Conservation (phyloP, 2,329 filamentous ascomycete species). For the Microsporum canis region DNA sequence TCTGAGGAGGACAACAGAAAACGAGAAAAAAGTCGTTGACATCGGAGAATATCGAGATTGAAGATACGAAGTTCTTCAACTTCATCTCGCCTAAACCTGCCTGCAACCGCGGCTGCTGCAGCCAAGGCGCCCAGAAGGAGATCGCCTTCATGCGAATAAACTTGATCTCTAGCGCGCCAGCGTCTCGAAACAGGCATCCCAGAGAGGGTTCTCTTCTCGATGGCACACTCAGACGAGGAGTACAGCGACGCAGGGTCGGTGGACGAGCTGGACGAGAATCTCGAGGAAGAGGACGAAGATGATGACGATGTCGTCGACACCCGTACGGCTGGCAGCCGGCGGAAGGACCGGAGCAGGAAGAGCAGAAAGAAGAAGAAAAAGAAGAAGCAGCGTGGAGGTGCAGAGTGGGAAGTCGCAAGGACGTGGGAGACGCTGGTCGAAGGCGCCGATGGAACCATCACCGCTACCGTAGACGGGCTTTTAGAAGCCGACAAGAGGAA, state of each 20-base stretch:
- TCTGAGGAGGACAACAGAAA: background rate
- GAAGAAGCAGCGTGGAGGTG: conserved; percentile 18
- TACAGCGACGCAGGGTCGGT: conserved; percentile 41
- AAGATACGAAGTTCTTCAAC: background rate
- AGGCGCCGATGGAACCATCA: conserved; percentile 66
- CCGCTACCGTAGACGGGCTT: conserved; percentile 57
- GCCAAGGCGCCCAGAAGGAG: conserved; percentile 1
- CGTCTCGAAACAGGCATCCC: background rate
- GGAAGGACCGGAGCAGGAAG: conserved; percentile 8
- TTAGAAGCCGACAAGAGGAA: conserved; percentile 75
- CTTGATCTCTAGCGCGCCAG: conserved; percentile 1
- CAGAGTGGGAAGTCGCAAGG: conserved; percentile 39
- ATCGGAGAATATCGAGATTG: too few relatives aligned
- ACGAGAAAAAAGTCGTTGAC: background rate
- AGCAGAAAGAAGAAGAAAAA: conserved; percentile 13
- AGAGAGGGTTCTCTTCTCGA: conserved; percentile 11
- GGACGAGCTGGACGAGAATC: conserved; percentile 29
- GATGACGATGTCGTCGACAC: conserved; percentile 9
- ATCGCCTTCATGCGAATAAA: background rate
- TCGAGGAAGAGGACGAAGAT: conserved; percentile 20
- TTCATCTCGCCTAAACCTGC: conserved; percentile 2
- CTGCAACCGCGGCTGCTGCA: background rate
- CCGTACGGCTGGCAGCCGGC: background rate
- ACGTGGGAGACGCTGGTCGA: conserved; percentile 62
- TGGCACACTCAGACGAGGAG: conserved; percentile 43